A percentile compares a stretch with the other conserved stretches of the same genome.
Evolutionary conservation across 1,284 basidiomycete species (phyloP).

Genomic region (Flammula alnicola): DNA sequence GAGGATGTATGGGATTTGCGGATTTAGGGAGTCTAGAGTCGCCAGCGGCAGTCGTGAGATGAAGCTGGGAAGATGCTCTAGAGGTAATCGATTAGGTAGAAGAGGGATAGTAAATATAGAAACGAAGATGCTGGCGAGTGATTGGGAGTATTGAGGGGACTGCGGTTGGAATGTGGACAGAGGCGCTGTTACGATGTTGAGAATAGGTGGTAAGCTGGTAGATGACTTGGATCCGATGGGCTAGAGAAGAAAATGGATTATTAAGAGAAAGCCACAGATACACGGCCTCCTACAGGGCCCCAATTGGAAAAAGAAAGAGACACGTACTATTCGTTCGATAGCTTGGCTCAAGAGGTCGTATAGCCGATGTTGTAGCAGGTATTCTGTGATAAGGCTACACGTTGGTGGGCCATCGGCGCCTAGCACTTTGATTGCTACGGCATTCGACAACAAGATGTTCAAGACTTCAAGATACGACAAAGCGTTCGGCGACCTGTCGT

Average conservation of each 20-base stretch:
- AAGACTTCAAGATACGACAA: conserved; percentile 46
- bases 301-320: background rate
- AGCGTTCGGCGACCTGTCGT: conserved; percentile 42
- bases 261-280: too few species aligned
- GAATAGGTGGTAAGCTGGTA: conserved; percentile 46
- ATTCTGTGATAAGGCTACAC: conserved; percentile 37
- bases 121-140: conserved; percentile 43
- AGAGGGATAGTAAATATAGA: conserved; percentile 66
- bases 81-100: conserved; percentile 70
- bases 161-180: conserved; percentile 36
- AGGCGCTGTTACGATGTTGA: conserved; percentile 46
- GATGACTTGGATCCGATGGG: conserved; percentile 44
- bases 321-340: conserved; percentile 39
- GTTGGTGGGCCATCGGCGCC: conserved; percentile 33
- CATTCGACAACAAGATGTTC: conserved; percentile 38
- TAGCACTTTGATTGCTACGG: conserved; percentile 25
- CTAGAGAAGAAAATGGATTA: conserved; percentile 32
- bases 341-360: conserved; percentile 42
- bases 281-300: too few species aligned
- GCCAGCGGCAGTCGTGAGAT: conserved; percentile 43
- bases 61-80: conserved; percentile 49
- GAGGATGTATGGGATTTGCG: conserved; percentile 25
- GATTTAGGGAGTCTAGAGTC: conserved; percentile 30
- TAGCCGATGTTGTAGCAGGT: conserved; percentile 47
- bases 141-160: conserved; percentile 37